A percentile compares a stretch with the other conserved stretches of the same genome.
phyloP scores from a whole-genome alignment of 352 stramenopile genomes.

The Elongisporangium undulatum region DNA sequence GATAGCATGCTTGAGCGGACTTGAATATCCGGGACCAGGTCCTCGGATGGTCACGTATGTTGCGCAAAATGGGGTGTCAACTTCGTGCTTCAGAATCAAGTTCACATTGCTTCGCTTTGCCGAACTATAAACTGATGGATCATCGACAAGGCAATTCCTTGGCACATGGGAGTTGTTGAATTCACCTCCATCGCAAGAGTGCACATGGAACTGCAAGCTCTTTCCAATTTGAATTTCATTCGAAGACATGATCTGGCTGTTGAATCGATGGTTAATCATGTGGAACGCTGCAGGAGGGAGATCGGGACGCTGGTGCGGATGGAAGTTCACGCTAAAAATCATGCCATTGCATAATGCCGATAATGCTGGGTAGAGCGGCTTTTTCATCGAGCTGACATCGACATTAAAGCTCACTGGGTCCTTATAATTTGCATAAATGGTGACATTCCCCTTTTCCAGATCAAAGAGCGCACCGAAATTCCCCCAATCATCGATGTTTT shows the following conservation, averaged over 20 bases:
- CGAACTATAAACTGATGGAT: constrained; percentile 81
- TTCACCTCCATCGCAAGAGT: constrained; percentile 73
- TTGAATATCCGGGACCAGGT: constrained; percentile 76
- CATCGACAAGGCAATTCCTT: constrained; percentile 72
- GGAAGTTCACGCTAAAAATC: constrained; percentile 65
- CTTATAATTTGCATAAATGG: constrained; percentile 39
- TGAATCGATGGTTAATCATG: constrained; percentile 25
- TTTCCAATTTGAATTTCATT: constrained; percentile 77
- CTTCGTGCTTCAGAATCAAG: constrained; percentile 69
- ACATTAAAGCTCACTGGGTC: constrained; percentile 35
- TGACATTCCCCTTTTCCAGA: constrained; percentile 55
- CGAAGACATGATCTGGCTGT: constrained; percentile 34
- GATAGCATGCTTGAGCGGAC: constrained; percentile 49
- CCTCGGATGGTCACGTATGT: constrained; percentile 71
- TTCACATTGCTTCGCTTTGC: constrained; percentile 69
- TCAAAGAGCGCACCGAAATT: constrained; percentile 78
- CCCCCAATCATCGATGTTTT: constrained; percentile 28
- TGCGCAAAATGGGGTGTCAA: constrained; percentile 78
- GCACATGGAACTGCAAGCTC: constrained; percentile 54
- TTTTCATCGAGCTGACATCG: constrained; percentile 23
- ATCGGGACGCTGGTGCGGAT: constrained; percentile 44
- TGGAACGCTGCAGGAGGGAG: constrained; percentile 39
- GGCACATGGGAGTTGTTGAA: constrained; percentile 67
- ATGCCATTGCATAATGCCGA: constrained; percentile 68
- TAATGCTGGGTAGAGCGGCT: constrained; percentile 48